phyloP scores from a whole-genome alignment of 306 rosid genomes.

The Lithocarpus polystachyus region DNA sequence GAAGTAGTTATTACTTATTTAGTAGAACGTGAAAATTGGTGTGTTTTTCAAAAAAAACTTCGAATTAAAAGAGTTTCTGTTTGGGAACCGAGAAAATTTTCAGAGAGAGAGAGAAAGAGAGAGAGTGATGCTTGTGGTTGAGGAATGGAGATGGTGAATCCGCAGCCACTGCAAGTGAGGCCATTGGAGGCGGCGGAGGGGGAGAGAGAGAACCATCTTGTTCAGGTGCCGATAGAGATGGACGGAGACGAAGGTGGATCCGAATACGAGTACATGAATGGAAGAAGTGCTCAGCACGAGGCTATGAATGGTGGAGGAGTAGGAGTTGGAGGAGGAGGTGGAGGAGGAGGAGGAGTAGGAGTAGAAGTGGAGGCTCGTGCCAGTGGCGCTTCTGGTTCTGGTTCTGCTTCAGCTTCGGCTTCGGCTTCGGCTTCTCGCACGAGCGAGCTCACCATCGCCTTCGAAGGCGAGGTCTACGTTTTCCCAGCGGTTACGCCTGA shows the following conservation, averaged over 20 bases:
- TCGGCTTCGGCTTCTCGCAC: constrained; percentile 30
- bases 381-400: constrained; percentile 16
- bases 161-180: constrained; percentile 5
- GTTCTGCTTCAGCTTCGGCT: background rate
- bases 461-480: constrained; percentile 73
- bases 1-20: no score
- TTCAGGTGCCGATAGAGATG: constrained; percentile 15
- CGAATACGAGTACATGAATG: constrained; percentile 17
- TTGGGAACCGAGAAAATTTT: background rate
- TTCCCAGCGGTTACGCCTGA: constrained; percentile 68
- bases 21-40: background rate
- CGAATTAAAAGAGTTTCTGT: background rate
- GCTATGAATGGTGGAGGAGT: constrained; percentile 20
- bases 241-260: constrained; percentile 22
- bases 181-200: background rate
- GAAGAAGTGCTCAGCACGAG: constrained; percentile 14
- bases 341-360: background rate
- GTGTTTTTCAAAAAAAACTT: background rate
- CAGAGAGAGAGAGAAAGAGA: background rate
- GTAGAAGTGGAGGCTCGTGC: constrained; percentile 13
- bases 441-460: constrained; percentile 69
- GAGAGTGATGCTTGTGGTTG: background rate
- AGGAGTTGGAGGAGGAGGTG: background rate
- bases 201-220: background rate
- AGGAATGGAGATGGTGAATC: constrained; percentile 1